These are phyloP conservation scores for Sporothrix euskadiensis DNA, from an alignment of 2,329 filamentous ascomycete genomes.

Conservation along the genomic window DNA sequence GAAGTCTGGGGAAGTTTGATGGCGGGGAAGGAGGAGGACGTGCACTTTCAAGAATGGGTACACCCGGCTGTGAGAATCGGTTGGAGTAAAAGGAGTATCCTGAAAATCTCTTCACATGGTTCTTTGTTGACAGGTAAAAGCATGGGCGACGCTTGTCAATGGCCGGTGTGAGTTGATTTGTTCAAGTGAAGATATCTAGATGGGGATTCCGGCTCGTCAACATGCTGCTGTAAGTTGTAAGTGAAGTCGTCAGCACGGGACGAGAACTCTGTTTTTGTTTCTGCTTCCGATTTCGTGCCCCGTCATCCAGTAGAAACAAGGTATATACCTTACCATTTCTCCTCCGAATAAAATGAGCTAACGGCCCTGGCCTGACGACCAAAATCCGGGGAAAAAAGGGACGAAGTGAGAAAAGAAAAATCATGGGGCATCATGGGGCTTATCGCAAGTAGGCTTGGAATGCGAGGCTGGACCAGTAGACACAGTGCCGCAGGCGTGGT, in stretches of 20 bases:
- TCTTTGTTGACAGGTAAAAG: background rate
- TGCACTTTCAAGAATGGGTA: background rate
- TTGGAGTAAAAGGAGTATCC: too few relatives aligned
- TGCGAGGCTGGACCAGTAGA: background rate
- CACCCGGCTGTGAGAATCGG: background rate
- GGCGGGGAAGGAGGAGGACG: background rate
- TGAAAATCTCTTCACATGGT: background rate
- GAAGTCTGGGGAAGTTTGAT: background rate
- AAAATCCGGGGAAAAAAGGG: background rate
- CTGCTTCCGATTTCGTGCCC: too few relatives aligned
- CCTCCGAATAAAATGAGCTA: background rate
- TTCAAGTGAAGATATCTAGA: background rate
- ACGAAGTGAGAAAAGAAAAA: background rate
- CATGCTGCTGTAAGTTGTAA: background rate
- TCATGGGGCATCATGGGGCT: background rate
- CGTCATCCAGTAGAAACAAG: too few relatives aligned
- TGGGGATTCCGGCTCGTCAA: background rate
- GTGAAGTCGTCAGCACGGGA: background rate
- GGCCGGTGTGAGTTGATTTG: background rate
- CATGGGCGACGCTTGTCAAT: background rate
- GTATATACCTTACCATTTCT: too few relatives aligned
- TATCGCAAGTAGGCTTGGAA: background rate
- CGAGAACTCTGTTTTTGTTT: background rate
- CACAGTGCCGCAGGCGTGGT: background rate
- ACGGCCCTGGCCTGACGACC: background rate